Base-by-base conservation (phyloP, 106 monocot genomes). In the Vanilla planifolia region DNA sequence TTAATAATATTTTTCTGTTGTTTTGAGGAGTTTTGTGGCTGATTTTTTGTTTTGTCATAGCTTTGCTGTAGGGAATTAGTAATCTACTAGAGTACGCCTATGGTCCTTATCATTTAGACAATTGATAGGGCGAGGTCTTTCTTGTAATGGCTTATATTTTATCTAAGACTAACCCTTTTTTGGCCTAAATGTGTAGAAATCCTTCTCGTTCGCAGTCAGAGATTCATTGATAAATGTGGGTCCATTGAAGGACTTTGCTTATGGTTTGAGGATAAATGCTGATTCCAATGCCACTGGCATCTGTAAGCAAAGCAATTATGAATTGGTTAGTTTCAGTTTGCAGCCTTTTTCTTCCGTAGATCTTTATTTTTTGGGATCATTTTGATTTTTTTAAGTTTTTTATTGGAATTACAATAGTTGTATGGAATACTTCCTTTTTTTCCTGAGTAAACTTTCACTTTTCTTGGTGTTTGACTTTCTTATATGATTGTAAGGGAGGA, bases 191-290 rank as follows among this genome's bases (percentile, higher is more conserved):
- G 43, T 73, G 69, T 84, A 92, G 92, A 92, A 84, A 40, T 68
- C 72, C 33, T 89, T 95, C 34, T 77, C 84, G 44, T 98, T 88
- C 61, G 63, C 79, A 23, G 96, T 98, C 35, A 79, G 96, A 67
- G 96, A 98, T 82, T 88, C 96, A 30, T 71, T 98, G 58, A 74
- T 98, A 57, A 98, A 98, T 85, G 66, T 98, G 65, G 96, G 96
- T 34, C 96, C 96, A 28, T 28, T 98, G 44, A 91, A 87, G 60
- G 96, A 98, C 55, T 98, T 98, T 50, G 73, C 81, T 6, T 81
- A 98, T 71, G 88, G 91, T 37, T 75, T 91, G 61, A 79, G 96
- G 70, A 75, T 88, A 23, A 98, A 91, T 77, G 87, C 96, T 43
- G 84, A 98, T 71, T 74, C 72, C n/a, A 84, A 82, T 82, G 91